Evolutionary conservation across 2,329 filamentous ascomycete species (phyloP).

Genomic region (Cladosporium sp.): DNA sequence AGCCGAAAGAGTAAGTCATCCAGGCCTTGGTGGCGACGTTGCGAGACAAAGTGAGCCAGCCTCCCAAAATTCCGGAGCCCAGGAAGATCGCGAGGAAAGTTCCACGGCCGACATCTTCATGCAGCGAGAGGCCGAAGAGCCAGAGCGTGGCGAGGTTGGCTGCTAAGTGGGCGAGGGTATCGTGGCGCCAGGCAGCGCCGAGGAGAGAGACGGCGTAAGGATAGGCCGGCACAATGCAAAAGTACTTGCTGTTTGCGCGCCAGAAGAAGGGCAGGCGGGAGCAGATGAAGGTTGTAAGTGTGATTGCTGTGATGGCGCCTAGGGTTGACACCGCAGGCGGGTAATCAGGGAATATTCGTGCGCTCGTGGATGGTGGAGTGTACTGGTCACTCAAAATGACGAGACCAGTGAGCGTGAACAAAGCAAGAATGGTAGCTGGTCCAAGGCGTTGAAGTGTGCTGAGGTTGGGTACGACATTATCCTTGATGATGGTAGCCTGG

Average conservation of each 20-base stretch:
- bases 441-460: slow-evolving; percentile 44
- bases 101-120: slow-evolving; percentile 69
- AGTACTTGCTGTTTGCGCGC: slow-evolving; percentile 66
- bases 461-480: slow-evolving; percentile 34
- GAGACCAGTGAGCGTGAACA: slow-evolving; percentile 41
- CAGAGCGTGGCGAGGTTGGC: slow-evolving; percentile 67
- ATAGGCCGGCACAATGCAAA: slow-evolving; percentile 64
- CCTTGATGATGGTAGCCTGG: slow-evolving; percentile 36
- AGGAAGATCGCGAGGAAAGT: slow-evolving; percentile 69
- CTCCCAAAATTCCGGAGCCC: slow-evolving; percentile 58
- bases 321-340: slow-evolving; percentile 66
- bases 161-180: slow-evolving; percentile 59
- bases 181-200: slow-evolving; percentile 69
- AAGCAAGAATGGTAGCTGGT: slow-evolving; percentile 44
- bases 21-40: slow-evolving; percentile 48
- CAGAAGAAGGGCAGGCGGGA: slow-evolving; percentile 69
- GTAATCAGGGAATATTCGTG: slow-evolving; percentile 60
- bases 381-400: slow-evolving; percentile 51
- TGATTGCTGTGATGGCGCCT: slow-evolving; percentile 60
- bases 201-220: slow-evolving; percentile 64
- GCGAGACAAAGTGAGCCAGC: slow-evolving; percentile 57
- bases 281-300: slow-evolving; percentile 56
- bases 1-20: slow-evolving; percentile 60
- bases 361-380: slow-evolving; percentile 49
- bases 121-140: slow-evolving; percentile 65